A percentile compares a stretch with the other conserved stretches of the same genome.
These are phyloP conservation scores for Pythium sukuiense DNA, from an alignment of 352 stramenopile genomes.

Conservation along the genomic window DNA sequence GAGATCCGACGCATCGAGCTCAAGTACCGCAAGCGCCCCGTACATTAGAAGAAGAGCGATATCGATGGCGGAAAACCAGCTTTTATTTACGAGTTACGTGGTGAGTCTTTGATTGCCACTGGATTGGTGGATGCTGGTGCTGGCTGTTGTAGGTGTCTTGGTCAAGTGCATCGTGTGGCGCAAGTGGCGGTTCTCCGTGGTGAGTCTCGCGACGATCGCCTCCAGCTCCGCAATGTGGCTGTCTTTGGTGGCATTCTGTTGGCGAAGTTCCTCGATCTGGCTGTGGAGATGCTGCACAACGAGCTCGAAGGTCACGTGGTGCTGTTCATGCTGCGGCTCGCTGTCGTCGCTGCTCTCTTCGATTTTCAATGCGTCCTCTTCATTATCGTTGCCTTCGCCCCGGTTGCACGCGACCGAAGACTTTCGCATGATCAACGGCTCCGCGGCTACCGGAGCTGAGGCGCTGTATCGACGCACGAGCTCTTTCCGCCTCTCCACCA, in stretches of 20 bases:
- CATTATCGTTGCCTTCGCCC: background rate
- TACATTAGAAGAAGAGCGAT: conserved; percentile 9
- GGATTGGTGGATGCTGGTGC: background rate
- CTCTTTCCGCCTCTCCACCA: background rate
- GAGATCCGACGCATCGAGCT: conserved; percentile 74
- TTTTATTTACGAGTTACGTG: conserved; percentile 8
- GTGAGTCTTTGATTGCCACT: background rate
- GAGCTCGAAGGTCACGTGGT: conserved; percentile 34
- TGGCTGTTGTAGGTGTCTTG: background rate
- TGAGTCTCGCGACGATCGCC: conserved; percentile 18
- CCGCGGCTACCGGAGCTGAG: background rate
- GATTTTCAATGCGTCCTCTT: background rate
- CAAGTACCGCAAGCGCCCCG: conserved; percentile 53
- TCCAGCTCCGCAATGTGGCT: conserved; percentile 32
- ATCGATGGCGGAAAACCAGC: background rate
- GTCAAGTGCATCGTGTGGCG: background rate
- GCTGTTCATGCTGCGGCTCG: conserved; percentile 5
- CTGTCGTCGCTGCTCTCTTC: conserved; percentile 19
- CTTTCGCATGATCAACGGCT: conserved; percentile 8
- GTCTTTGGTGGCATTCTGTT: conserved; percentile 15
- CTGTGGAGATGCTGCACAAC: conserved; percentile 37
- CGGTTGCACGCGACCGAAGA: background rate
- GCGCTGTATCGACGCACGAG: conserved; percentile 16
- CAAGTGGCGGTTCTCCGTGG: conserved; percentile 21
- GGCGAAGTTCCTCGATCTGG: conserved; percentile 22